phyloP scores from a whole-genome alignment of 345 rosid genomes.

The Cardamine occulta region DNA sequence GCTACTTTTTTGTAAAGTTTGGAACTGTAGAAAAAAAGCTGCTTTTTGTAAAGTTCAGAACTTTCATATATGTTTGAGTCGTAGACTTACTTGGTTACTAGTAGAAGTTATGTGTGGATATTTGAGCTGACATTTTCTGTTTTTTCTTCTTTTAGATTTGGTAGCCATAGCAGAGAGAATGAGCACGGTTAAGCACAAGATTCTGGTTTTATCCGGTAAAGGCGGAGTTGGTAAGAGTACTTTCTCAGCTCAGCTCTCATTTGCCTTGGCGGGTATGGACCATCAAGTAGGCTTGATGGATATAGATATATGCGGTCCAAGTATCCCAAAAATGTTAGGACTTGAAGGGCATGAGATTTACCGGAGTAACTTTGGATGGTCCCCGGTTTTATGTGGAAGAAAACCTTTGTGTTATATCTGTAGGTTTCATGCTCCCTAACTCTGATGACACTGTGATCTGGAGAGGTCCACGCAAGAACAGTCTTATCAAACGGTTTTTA shows the following conservation, averaged over 20 bases:
- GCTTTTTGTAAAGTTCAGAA: no score
- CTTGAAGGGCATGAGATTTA: constrained; percentile 94
- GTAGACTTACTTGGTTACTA: not conserved
- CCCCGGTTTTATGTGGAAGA: constrained; percentile 93
- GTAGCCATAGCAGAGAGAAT: constrained; percentile 88
- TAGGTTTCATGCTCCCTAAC: constrained; percentile 94
- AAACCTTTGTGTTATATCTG: constrained; percentile 95
- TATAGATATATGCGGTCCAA: constrained; percentile 95
- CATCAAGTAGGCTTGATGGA: constrained; percentile 91
- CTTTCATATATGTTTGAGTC: not conserved
- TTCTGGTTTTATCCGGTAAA: constrained; percentile 84
- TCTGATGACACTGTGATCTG: constrained; percentile 96
- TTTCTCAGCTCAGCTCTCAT: constrained; percentile 87
- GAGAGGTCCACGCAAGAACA: constrained; percentile 96
- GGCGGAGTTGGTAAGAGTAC: constrained; percentile 99
- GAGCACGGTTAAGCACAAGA: constrained; percentile 94
- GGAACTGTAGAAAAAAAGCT: no score
- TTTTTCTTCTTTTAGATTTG: constrained; percentile 63
- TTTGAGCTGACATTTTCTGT: no score
- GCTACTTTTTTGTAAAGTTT: no score
- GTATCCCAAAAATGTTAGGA: constrained; percentile 96
- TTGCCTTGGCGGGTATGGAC: constrained; percentile 81
- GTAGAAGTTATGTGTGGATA: no score
- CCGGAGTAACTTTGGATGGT: constrained; percentile 98
- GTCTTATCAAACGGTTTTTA: constrained; percentile 86